Evolutionary conservation across 176 grass and related monocot species (phyloP).

Genomic region (Pharus latifolius): DNA sequence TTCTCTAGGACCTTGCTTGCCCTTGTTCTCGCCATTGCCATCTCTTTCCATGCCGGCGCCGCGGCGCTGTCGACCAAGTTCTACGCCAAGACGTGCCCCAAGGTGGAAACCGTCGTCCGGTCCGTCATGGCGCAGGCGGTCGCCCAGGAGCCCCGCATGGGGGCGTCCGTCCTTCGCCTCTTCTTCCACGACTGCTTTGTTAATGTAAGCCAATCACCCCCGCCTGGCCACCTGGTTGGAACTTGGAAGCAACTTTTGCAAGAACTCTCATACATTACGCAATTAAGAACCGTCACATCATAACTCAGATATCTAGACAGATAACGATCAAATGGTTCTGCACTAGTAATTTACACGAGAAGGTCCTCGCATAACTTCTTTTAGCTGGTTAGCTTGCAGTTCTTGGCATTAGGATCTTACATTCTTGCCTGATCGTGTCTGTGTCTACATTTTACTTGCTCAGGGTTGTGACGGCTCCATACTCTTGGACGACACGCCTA

Average conservation of each 20-base stretch:
- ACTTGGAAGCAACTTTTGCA: no score
- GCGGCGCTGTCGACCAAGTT: constrained; percentile 23
- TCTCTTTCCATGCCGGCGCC: background rate
- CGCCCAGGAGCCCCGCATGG: constrained; percentile 20
- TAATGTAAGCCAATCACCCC: no score
- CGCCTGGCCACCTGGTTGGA: no score
- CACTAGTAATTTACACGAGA: no score
- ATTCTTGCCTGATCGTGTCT: background rate
- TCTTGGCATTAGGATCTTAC: background rate
- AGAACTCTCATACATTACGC: background rate
- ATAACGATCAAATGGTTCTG: no score
- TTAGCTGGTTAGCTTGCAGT: no score
- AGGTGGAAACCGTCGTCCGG: constrained; percentile 14
- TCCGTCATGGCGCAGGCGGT: constrained; percentile 30
- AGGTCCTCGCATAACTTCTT: no score
- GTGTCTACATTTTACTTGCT: background rate
- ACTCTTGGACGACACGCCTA: constrained; percentile 40
- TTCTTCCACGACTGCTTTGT: constrained; percentile 77
- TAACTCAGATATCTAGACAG: no score
- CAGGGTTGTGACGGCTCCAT: constrained; percentile 61
- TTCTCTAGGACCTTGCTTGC: background rate
- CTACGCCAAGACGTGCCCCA: constrained; percentile 43
- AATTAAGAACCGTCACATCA: background rate
- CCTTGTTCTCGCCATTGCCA: background rate
- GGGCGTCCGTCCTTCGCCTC: constrained; percentile 41